phyloP scores from a whole-genome alignment of 2,329 filamentous ascomycete genomes.

The Cladosporium austrohemisphaericum region DNA sequence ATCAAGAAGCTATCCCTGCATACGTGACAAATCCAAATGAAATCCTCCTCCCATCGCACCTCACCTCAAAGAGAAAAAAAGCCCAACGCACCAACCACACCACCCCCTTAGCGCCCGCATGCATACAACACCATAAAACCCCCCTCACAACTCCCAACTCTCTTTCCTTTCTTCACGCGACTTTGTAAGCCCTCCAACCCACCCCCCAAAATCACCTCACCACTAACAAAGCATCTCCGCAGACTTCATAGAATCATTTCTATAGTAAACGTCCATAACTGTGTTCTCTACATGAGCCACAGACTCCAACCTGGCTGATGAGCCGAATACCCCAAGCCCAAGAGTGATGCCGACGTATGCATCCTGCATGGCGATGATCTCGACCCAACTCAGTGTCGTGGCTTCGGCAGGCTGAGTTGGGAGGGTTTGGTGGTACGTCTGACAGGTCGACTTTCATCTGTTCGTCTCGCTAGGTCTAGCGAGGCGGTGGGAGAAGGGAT shows the following conservation, averaged over 20 bases:
- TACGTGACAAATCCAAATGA: no score
- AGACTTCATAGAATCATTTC: conserved; percentile 21
- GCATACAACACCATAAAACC: no score
- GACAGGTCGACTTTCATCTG: conserved; percentile 33
- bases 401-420: conserved; percentile 30
- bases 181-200: background rate
- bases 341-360: conserved; percentile 34
- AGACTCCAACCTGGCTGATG: conserved; percentile 36
- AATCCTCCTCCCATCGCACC: no score
- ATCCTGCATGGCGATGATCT: conserved; percentile 32
- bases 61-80: no score
- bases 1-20: no score
- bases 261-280: conserved; percentile 20
- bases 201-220: background rate
- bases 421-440: conserved; percentile 33
- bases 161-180: background rate
- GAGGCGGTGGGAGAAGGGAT: conserved; percentile 10
- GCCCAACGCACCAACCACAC: no score
- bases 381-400: conserved; percentile 29
- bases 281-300: conserved; percentile 20
- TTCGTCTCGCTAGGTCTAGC: background rate
- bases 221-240: background rate
- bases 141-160: no score
- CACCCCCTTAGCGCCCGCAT: no score
- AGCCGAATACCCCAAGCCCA: conserved; percentile 31